phyloP scores from a whole-genome alignment of 2,329 filamentous ascomycete genomes.

The Didymella pomorum region DNA sequence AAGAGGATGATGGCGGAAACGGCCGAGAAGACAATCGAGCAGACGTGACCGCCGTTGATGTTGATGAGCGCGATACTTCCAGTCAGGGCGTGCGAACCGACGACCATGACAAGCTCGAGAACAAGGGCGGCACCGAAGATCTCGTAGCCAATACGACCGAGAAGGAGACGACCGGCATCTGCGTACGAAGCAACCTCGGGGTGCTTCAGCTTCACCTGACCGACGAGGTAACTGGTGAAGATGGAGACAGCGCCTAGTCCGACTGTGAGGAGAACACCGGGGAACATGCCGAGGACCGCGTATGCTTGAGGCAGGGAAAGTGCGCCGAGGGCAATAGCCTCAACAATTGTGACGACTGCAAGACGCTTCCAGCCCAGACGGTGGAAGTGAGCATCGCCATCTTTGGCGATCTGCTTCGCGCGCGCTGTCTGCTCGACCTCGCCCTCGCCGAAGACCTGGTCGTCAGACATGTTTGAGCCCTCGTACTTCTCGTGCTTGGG shows the following conservation, averaged over 20 bases:
- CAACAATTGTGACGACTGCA: constrained; percentile 27
- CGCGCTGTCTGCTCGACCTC: constrained; percentile 21
- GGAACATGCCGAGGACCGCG: constrained; percentile 25
- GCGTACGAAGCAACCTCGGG: constrained; percentile 24
- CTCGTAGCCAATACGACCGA: constrained; percentile 23
- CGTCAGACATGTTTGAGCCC: constrained; percentile 16
- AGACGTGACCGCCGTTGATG: constrained; percentile 26
- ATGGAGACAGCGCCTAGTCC: constrained; percentile 22
- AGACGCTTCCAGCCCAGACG: constrained; percentile 27
- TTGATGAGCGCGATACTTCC: constrained; percentile 27
- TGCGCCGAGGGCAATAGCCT: constrained; percentile 24
- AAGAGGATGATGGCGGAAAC: constrained; percentile 24
- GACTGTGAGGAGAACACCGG: constrained; percentile 22
- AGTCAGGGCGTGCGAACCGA: constrained; percentile 25
- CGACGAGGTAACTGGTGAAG: constrained; percentile 25
- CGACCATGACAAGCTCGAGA: constrained; percentile 27
- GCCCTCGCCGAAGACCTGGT: constrained; percentile 20
- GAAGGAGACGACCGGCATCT: constrained; percentile 22
- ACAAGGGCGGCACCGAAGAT: constrained; percentile 25
- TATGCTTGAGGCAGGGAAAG: constrained; percentile 24
- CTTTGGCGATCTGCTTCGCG: constrained; percentile 24
- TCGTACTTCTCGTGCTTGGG: constrained; percentile 20
- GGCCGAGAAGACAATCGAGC: constrained; percentile 24
- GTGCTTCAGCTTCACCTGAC: constrained; percentile 25
- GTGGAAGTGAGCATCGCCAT: constrained; percentile 25